Evolutionary conservation across 441 rosid species (phyloP), one percentile per base, ranked within the genome.

Genomic region (Populus tomentosa): DNA sequence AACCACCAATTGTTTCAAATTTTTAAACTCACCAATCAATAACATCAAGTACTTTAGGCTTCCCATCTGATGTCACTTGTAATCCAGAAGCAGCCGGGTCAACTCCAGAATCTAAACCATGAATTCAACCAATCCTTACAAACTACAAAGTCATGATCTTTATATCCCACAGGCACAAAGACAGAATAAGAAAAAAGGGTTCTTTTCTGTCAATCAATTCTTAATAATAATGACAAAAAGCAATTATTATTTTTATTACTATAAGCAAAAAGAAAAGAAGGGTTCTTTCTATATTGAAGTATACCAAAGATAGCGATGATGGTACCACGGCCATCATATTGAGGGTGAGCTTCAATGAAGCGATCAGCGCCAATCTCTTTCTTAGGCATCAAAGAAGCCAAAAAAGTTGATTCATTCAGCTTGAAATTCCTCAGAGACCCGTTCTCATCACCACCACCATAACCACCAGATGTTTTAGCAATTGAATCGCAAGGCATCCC

Each of bases 31-130:
- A 96, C 99, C 99, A 94, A 80, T 96, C 99, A 76, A 96, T 76
- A 77, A 96, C 95, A 84, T 96, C 99, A 23, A 96, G 82, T 78
- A 96, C 86, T 82, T 96, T 96, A 0, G 99, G 98, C 82, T 96
- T 94, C 83, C 98, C 99, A 77, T 92, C 98, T 56, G 99, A 86
- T 7, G 99, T 96, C 69, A 90, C 85, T 78, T 92, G 92, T 79
- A 96, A 87, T 72, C 99, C 98, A 80, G 91, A 86, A 78, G 97
- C 99, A 79, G 96, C 94, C 50, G 99, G 98, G 74, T 96, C 99
- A 78, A 94, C 92, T 62, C 98, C 99, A 73, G 98, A 86, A 89
- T 96, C 99, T 96, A 82, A 32, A 75, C 61, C 61, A 74, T 32
- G 28, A 50, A 78, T 50, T 64, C 71, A 74, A 68, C 23, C 67